Percentiles rank a stretch among this genome's conserved stretches.
These are phyloP conservation scores for Lanmaoa pseudosensibilis DNA, from an alignment of 768 basidiomycete species.

Conservation along the genomic window DNA sequence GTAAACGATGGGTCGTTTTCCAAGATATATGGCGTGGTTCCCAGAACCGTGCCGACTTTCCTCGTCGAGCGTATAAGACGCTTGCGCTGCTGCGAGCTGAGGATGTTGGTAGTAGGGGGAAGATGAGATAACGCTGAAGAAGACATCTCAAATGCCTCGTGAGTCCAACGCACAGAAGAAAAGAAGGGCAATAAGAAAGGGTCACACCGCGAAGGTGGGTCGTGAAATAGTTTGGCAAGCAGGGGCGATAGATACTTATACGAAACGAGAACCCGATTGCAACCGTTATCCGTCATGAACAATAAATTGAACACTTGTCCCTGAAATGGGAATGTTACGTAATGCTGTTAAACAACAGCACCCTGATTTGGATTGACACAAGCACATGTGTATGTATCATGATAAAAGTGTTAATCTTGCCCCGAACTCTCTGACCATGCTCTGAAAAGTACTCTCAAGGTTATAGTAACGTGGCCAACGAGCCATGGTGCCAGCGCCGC, in stretches of 20 bases:
- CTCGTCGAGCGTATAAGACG: constrained; percentile 40
- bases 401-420: too few relatives aligned
- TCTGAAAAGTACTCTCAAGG: too few relatives aligned
- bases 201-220: too few relatives aligned
- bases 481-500: not conserved
- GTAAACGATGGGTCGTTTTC: constrained; percentile 26
- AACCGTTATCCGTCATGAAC: not conserved
- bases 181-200: not conserved
- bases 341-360: not conserved
- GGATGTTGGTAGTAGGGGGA: constrained; percentile 37
- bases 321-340: constrained; percentile 8
- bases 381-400: too few relatives aligned
- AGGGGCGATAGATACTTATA: constrained; percentile 7
- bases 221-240: too few relatives aligned
- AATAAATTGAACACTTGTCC: constrained; percentile 9
- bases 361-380: not conserved
- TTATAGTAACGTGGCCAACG: not conserved
- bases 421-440: too few relatives aligned
- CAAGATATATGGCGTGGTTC: constrained; percentile 37
- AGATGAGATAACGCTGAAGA: constrained; percentile 22
- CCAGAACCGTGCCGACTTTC: constrained; percentile 37
- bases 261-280: constrained; percentile 4
- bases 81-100: constrained; percentile 32
- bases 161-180: not conserved
- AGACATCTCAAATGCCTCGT: constrained; percentile 29